Evolutionary conservation across 2,329 filamentous ascomycete species (phyloP).

Genomic region (Penicillium sp.): DNA sequence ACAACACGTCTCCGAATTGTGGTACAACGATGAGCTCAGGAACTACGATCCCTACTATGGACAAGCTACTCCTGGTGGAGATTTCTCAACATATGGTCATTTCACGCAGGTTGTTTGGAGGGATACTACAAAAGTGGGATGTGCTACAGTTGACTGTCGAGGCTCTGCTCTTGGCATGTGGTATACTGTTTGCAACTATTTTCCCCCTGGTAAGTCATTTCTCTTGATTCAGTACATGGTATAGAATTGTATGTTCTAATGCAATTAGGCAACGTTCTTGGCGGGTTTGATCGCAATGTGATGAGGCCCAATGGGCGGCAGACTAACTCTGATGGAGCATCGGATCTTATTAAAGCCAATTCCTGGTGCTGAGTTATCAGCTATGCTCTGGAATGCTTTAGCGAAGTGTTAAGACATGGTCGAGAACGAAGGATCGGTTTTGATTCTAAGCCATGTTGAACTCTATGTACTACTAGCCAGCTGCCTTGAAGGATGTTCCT

Average conservation of each 20-base stretch:
- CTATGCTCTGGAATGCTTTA: no score
- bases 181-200: constrained; percentile 1
- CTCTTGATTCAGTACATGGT: background rate
- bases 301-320: background rate
- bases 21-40: background rate
- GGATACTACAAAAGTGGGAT: background rate
- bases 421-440: background rate
- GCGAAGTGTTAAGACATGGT: background rate
- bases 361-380: background rate
- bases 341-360: background rate
- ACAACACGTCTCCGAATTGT: background rate
- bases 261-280: background rate
- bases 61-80: background rate
- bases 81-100: background rate
- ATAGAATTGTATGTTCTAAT: background rate
- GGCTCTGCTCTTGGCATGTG: background rate
- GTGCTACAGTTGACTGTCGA: background rate
- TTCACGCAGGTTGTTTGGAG: background rate
- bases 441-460: background rate
- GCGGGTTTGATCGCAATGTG: background rate
- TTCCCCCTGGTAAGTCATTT: background rate
- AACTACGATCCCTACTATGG: background rate
- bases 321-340: background rate
- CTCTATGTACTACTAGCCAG: background rate
- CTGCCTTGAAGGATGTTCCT: background rate